These are phyloP conservation scores for Paramecium octaurelia DNA, from an alignment of 73 alveolate species.

Conservation along the genomic window DNA sequence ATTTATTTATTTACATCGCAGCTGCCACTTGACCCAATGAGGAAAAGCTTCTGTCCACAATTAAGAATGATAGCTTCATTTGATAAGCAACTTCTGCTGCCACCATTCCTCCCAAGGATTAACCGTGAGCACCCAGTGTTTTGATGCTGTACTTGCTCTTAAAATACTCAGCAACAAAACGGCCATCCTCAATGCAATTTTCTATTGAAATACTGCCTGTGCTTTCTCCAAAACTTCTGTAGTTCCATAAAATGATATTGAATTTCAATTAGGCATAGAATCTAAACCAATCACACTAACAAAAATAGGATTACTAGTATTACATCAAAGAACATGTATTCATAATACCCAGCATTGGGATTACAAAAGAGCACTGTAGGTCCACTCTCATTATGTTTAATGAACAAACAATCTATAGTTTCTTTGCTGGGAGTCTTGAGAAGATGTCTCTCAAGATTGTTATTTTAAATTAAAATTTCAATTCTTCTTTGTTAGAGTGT, in stretches of 20 bases:
- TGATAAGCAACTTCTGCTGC: constrained; percentile 67
- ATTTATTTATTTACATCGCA: neutral
- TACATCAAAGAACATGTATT: constrained; percentile 61
- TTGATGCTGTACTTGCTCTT: constrained; percentile 39
- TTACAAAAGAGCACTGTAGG: constrained; percentile 71
- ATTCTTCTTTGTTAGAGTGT: neutral
- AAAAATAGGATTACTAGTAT: neutral
- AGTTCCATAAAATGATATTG: constrained; percentile 73
- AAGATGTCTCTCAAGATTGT: neutral
- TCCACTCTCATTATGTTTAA: neutral
- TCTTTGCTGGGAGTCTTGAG: neutral
- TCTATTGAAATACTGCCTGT: constrained; percentile 63
- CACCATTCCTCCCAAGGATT: constrained; percentile 74
- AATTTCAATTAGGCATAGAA: constrained; percentile 64
- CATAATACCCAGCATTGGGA: constrained; percentile 81
- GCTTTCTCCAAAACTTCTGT: constrained; percentile 82
- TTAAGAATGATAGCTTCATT: neutral
- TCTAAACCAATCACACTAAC: constrained; percentile 73
- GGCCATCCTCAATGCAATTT: constrained; percentile 67
- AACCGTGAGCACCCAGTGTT: constrained; percentile 72
- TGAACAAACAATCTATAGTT: neutral
- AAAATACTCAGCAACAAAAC: constrained; percentile 62
- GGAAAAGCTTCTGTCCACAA: neutral
- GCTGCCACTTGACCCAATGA: constrained; percentile 19
- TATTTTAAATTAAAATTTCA: neutral